Percentiles rank a stretch among this genome's conserved stretches.
These are phyloP conservation scores for Lanmaoa pseudosensibilis DNA, from an alignment of 768 basidiomycete species.

Conservation along the genomic window DNA sequence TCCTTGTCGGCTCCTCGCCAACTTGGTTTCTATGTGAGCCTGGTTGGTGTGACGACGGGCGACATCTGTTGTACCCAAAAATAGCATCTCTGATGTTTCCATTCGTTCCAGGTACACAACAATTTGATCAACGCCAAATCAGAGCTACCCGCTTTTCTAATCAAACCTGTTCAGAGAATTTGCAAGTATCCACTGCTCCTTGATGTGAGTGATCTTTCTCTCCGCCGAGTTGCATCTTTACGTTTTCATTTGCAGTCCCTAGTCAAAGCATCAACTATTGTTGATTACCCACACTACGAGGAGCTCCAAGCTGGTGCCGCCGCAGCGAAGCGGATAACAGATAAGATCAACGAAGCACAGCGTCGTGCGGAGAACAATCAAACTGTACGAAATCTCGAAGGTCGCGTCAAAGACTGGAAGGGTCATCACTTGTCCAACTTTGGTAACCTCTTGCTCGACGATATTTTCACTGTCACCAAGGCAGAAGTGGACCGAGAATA, in stretches of 20 bases:
- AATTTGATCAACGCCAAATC: conserved; percentile 86
- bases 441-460: conserved; percentile 91
- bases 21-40: conserved; percentile 15
- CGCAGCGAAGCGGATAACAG: conserved; percentile 89
- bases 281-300: conserved; percentile 67
- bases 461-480: conserved; percentile 94
- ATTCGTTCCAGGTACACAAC: conserved; percentile 59
- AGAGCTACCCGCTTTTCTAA: conserved; percentile 93
- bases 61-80: conserved; percentile 12
- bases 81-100: conserved; percentile 21
- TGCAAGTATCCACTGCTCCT: conserved; percentile 98
- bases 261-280: conserved; percentile 64
- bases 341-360: conserved; percentile 94
- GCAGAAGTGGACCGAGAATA: conserved; percentile 96
- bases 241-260: conserved; percentile 50
- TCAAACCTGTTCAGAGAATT: conserved; percentile 97
- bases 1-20: conserved; percentile 4
- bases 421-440: conserved; percentile 95
- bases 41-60: conserved; percentile 29
- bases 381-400: conserved; percentile 82
- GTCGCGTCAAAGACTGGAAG: conserved; percentile 97
- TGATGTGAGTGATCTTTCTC: conserved; percentile 55
- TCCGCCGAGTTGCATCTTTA: conserved; percentile 12
- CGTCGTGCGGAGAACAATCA: conserved; percentile 88
- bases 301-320: conserved; percentile 84